Percentiles rank a stretch among this genome's conserved stretches.
phyloP scores from a whole-genome alignment of 2,329 filamentous ascomycete species.

The Penicillium sp. region DNA sequence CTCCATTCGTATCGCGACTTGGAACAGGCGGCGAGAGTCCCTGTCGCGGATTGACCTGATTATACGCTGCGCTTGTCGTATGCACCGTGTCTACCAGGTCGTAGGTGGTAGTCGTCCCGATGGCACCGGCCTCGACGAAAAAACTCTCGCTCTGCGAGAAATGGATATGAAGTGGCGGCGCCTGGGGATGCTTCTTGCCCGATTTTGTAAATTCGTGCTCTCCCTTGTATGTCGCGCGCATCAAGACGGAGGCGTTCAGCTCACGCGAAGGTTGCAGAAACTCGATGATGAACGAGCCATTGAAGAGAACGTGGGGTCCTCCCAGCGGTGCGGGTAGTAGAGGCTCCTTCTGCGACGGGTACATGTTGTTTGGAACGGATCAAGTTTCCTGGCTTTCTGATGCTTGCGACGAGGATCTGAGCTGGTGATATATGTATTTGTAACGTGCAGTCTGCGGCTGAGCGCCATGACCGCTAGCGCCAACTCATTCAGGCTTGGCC shows the following conservation, averaged over 20 bases:
- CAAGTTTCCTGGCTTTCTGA: too few relatives aligned
- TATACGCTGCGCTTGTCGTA: neutral
- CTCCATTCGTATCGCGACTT: neutral
- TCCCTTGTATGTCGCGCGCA: slow-evolving; percentile 17
- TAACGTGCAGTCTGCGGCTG: too few relatives aligned
- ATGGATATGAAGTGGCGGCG: slow-evolving; percentile 14
- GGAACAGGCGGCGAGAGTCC: slow-evolving; percentile 5
- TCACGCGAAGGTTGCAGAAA: slow-evolving; percentile 13
- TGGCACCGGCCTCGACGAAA: slow-evolving; percentile 1
- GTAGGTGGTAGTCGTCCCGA: slow-evolving; percentile 15
- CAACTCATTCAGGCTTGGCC: too few relatives aligned
- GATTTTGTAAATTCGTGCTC: slow-evolving; percentile 4
- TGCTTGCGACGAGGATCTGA: too few relatives aligned
- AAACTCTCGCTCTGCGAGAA: slow-evolving; percentile 16
- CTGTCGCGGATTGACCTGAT: neutral
- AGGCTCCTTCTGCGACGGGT: slow-evolving; percentile 4
- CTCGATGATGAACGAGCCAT: slow-evolving; percentile 18
- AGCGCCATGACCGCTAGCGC: too few relatives aligned
- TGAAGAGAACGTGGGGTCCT: slow-evolving; percentile 15
- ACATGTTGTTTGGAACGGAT: neutral
- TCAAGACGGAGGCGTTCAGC: slow-evolving; percentile 13
- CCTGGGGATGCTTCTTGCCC: slow-evolving; percentile 18
- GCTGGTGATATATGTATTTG: too few relatives aligned
- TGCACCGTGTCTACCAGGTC: slow-evolving; percentile 14
- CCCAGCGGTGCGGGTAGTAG: slow-evolving; percentile 11